Evolutionary conservation across 257 asterid species (phyloP).

Genomic region (Solanum bukasovii): DNA sequence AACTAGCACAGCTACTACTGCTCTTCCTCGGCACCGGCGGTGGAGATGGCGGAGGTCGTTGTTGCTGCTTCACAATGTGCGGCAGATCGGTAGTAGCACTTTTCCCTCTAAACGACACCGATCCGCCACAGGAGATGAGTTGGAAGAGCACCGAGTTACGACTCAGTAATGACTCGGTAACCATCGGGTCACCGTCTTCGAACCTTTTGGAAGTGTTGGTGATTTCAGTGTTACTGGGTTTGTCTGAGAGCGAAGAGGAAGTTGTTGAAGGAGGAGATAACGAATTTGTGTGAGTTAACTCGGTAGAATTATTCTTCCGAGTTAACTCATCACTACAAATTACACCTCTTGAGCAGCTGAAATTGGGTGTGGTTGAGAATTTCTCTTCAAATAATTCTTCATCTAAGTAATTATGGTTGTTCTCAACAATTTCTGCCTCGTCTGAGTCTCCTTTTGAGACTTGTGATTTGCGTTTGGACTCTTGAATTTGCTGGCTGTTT

Average conservation of each 20-base stretch:
- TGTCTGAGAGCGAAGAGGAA: constrained; percentile 53
- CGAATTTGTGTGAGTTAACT: constrained; percentile 18
- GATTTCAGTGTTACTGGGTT: constrained; percentile 1
- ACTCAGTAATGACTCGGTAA: constrained; percentile 38
- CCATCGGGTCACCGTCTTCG: constrained; percentile 47
- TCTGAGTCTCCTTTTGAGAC: constrained; percentile 11
- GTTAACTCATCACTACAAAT: constrained; percentile 25
- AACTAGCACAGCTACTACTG: constrained; percentile 18
- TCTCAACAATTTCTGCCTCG: constrained; percentile 14
- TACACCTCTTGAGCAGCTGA: constrained; percentile 48
- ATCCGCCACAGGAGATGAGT: constrained; percentile 79
- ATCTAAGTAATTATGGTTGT: constrained; percentile 1
- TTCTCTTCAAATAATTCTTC: constrained; percentile 30
- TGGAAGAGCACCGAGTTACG: constrained; percentile 61
- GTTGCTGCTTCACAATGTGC: not conserved
- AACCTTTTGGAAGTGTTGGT: constrained; percentile 19
- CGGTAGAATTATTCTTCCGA: constrained; percentile 14
- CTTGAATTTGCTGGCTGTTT: not conserved
- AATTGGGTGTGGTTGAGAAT: constrained; percentile 7
- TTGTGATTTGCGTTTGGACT: constrained; percentile 20
- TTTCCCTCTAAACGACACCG: constrained; percentile 42
- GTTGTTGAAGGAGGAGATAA: constrained; percentile 56
- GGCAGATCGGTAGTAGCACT: not conserved
- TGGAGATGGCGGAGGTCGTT: not conserved
- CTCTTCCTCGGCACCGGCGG: constrained; percentile 35